Evolutionary conservation across 1,284 basidiomycete genomes (phyloP).

Genomic region (Microbotryum scabiosae): DNA sequence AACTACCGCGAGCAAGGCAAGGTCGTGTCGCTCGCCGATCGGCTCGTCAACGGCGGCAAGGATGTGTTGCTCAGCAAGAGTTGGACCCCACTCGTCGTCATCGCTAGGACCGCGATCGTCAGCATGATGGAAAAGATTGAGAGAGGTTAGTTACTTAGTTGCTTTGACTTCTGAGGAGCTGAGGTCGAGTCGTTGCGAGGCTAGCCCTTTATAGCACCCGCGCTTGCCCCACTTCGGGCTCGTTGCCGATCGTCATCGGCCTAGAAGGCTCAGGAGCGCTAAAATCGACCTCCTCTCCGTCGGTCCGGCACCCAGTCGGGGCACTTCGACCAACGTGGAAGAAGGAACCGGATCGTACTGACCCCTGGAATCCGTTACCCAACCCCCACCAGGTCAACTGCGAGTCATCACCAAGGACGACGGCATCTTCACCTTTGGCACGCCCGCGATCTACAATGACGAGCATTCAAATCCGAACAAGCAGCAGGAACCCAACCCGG

Average conservation of each 20-base stretch:
- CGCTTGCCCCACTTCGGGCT: too few relatives aligned
- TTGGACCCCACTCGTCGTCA: constrained; percentile 18
- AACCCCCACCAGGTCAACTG: constrained; percentile 43
- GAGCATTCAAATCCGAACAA: constrained; percentile 5
- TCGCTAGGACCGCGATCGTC: constrained; percentile 20
- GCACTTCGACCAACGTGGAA: too few relatives aligned
- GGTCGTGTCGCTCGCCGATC: constrained; percentile 7
- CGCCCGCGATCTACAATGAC: constrained; percentile 27
- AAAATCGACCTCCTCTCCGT: too few relatives aligned
- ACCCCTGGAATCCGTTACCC: too few relatives aligned
- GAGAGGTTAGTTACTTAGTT: constrained; percentile 9
- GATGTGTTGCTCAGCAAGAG: constrained; percentile 9
- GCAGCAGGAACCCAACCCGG: constrained; percentile 10
- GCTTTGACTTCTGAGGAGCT: too few relatives aligned
- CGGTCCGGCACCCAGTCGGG: too few relatives aligned
- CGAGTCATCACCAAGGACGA: constrained; percentile 33
- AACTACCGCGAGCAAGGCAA: constrained; percentile 13
- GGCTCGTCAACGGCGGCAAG: constrained; percentile 11
- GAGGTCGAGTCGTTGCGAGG: too few relatives aligned
- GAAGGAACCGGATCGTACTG: too few relatives aligned
- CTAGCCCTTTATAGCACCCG: too few relatives aligned
- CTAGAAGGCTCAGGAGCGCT: too few relatives aligned
- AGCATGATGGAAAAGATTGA: constrained; percentile 47
- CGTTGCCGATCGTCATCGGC: too few relatives aligned
- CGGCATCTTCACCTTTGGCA: constrained; percentile 48